Percentiles rank a stretch among this genome's conserved stretches.
These are phyloP conservation scores for Penicillium corylophilum DNA, from an alignment of 2,329 filamentous ascomycete species.

Conservation along the genomic window DNA sequence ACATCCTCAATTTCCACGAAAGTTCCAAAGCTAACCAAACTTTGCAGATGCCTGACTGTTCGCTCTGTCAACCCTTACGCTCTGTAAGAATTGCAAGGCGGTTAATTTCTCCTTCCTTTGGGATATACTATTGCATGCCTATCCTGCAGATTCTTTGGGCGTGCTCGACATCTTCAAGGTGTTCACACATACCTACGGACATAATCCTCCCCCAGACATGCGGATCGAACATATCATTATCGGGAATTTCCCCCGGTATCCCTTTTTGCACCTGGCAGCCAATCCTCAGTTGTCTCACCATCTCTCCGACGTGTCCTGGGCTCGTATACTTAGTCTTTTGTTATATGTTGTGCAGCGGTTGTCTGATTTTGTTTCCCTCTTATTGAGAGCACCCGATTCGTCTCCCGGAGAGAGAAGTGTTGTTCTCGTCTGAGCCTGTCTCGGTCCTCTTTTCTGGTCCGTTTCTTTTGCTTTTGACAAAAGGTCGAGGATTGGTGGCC, in stretches of 20 bases:
- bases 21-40: constrained; percentile 20
- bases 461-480: neutral
- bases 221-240: constrained; percentile 27
- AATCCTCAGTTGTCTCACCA: constrained; percentile 4
- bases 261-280: constrained; percentile 7
- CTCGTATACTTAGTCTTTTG: constrained; percentile 23
- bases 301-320: constrained; percentile 13
- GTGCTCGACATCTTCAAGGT: constrained; percentile 8
- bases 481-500: neutral
- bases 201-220: constrained; percentile 21
- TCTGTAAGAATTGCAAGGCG: constrained; percentile 33
- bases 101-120: constrained; percentile 17
- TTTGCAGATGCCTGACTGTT: constrained; percentile 48
- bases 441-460: constrained; percentile 6
- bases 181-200: constrained; percentile 17
- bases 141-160: constrained; percentile 23
- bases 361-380: constrained; percentile 10
- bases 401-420: constrained; percentile 14
- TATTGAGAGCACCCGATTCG: constrained; percentile 18
- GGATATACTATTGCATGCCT: constrained; percentile 29
- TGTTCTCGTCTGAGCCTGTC: constrained; percentile 13
- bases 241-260: constrained; percentile 14
- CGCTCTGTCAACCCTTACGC: constrained; percentile 54
- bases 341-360: constrained; percentile 26
- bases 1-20: neutral